Evolutionary conservation across 805 yeast species (phyloP).

Genomic region (Torulaspora gathmanii): DNA sequence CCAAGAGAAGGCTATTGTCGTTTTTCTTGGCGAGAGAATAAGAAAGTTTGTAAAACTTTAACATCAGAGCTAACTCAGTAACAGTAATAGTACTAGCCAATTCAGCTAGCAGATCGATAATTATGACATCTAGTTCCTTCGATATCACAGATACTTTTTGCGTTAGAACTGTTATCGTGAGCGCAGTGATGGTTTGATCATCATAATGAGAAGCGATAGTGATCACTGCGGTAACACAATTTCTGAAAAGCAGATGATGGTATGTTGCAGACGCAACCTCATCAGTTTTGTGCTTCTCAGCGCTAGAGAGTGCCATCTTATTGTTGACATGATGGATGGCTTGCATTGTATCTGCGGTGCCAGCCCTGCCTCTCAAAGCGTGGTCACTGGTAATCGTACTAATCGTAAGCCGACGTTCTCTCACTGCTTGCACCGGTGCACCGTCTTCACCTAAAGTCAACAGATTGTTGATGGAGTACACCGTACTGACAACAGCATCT

Average conservation of each 20-base stretch:
- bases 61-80: constrained; percentile 61
- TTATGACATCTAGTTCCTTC: constrained; percentile 48
- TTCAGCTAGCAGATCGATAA: constrained; percentile 57
- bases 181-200: constrained; percentile 66
- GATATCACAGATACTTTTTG: constrained; percentile 60
- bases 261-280: constrained; percentile 11
- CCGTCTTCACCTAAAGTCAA: constrained; percentile 52
- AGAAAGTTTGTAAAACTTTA: constrained; percentile 52
- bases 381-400: constrained; percentile 11
- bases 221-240: constrained; percentile 64
- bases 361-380: constrained; percentile 11
- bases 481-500: constrained; percentile 76
- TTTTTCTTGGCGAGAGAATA: constrained; percentile 43
- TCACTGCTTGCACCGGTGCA: constrained; percentile 34
- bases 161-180: constrained; percentile 74
- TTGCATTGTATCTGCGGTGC: constrained; percentile 20
- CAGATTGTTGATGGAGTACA: constrained; percentile 77
- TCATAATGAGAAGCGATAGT: constrained; percentile 61
- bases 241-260: constrained; percentile 44
- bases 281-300: constrained; percentile 14
- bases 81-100: constrained; percentile 59
- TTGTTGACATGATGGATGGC: constrained; percentile 11
- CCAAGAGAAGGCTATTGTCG: constrained; percentile 38
- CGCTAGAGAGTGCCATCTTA: constrained; percentile 6
- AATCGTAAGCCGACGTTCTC: constrained; percentile 36